phyloP scores from a whole-genome alignment of 2,329 filamentous ascomycete species.

The Scopulariopsis brevicaulis region DNA sequence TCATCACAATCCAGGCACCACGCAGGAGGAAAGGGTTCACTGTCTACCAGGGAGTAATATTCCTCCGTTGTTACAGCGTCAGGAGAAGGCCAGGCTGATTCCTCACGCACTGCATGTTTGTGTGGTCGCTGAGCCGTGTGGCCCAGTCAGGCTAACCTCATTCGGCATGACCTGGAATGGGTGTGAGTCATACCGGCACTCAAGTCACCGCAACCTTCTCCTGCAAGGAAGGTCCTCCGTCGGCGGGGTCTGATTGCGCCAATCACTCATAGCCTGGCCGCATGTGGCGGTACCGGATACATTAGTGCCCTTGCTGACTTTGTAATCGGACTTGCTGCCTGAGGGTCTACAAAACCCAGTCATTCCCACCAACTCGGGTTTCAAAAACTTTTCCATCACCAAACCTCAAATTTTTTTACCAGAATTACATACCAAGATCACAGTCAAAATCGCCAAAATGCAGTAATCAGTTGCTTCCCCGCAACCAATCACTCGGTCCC shows the following conservation, averaged over 20 bases:
- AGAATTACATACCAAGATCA: slow-evolving; percentile 41
- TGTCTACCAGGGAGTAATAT: background rate
- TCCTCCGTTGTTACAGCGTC: background rate
- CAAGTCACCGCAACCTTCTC: background rate
- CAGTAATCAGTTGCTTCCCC: slow-evolving; percentile 13
- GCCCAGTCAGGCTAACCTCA: background rate
- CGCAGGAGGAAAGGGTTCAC: background rate
- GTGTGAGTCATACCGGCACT: slow-evolving; percentile 3
- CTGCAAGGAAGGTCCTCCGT: background rate
- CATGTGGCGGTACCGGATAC: background rate
- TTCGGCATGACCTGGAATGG: background rate
- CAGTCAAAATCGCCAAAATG: slow-evolving; percentile 24
- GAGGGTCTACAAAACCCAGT: slow-evolving; percentile 12
- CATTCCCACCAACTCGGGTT: slow-evolving; percentile 8
- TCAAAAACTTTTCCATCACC: slow-evolving; percentile 14
- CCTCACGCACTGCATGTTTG: background rate
- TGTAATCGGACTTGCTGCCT: background rate
- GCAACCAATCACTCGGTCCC: slow-evolving; percentile 24
- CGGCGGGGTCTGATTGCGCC: background rate
- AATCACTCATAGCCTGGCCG: background rate
- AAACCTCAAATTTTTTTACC: slow-evolving; percentile 14
- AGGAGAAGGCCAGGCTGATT: background rate
- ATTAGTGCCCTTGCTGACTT: background rate
- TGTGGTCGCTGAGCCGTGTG: background rate
- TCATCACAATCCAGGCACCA: too few relatives aligned